These are phyloP conservation scores for Suillus subalutaceus DNA, from an alignment of 768 basidiomycete genomes.

Conservation along the genomic window DNA sequence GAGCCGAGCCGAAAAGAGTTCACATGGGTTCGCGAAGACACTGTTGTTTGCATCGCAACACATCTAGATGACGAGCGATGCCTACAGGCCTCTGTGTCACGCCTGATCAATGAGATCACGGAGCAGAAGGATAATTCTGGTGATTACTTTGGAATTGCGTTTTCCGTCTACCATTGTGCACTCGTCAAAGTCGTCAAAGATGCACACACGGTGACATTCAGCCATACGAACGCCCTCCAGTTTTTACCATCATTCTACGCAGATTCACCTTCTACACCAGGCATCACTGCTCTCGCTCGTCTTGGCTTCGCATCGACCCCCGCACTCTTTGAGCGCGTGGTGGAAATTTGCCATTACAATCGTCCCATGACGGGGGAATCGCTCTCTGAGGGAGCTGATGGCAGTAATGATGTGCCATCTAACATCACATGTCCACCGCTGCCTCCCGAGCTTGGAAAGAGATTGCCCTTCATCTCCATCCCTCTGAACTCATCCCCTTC, in stretches of 20 bases:
- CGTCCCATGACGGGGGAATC: neutral
- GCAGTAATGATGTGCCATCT: neutral
- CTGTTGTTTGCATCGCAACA: neutral
- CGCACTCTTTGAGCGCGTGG: constrained; percentile 1
- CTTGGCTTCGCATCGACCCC: constrained; percentile 9
- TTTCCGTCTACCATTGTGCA: constrained; percentile 7
- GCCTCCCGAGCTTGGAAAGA: neutral
- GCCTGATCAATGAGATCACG: neutral
- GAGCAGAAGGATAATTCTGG: neutral
- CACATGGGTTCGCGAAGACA: constrained; percentile 10
- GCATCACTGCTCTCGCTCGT: constrained; percentile 10
- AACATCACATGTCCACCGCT: neutral
- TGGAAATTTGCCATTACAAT: neutral
- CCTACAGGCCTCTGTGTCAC: constrained; percentile 4
- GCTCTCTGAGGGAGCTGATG: neutral
- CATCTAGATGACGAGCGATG: constrained; percentile 6
- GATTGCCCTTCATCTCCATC: neutral
- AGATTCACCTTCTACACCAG: constrained; percentile 3
- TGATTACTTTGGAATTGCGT: neutral
- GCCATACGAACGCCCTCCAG: neutral
- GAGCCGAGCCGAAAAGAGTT: neutral
- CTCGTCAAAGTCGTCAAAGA: constrained; percentile 3
- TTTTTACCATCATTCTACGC: constrained; percentile 8
- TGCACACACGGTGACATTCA: neutral
- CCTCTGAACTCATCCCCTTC: neutral